A percentile compares a stretch with the other conserved stretches of the same genome.
phyloP scores from a whole-genome alignment of 495 filamentous ascomycete species.

The Tuber indicum region DNA sequence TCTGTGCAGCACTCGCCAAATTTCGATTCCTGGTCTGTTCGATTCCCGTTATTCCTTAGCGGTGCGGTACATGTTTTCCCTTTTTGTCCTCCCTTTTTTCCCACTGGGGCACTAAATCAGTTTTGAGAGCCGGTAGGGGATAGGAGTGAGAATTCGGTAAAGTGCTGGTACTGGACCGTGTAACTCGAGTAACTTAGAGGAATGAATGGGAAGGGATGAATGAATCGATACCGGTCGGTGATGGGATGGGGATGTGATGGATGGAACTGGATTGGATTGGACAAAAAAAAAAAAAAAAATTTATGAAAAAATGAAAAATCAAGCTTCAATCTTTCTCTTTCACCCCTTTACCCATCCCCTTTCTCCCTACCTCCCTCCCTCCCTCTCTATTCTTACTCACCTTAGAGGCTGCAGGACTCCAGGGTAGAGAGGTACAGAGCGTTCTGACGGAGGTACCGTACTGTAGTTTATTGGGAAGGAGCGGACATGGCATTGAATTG shows the following conservation, averaged over 20 bases:
- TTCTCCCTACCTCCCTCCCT: slow-evolving; percentile 7
- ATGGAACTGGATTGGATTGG: neutral
- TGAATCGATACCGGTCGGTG: neutral
- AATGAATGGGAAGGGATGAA: slow-evolving; percentile 12
- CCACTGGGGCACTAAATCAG: slow-evolving; percentile 22
- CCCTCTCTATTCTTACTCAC: slow-evolving; percentile 1
- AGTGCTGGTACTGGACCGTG: slow-evolving; percentile 12
- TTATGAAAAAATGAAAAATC: slow-evolving; percentile 1
- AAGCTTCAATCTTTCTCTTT: slow-evolving; percentile 19
- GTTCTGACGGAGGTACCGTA: neutral
- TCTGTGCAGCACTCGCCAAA: slow-evolving; percentile 31
- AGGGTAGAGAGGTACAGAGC: neutral
- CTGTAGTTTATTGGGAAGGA: neutral
- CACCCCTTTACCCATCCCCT: slow-evolving; percentile 15
- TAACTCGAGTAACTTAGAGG: slow-evolving; percentile 17
- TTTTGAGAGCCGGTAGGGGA: slow-evolving; percentile 12
- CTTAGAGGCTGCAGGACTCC: neutral
- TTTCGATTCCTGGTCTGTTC: slow-evolving; percentile 5
- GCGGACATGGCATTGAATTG: neutral
- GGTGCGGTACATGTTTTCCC: neutral
- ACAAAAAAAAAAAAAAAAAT: neutral
- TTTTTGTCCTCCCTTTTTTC: slow-evolving; percentile 8
- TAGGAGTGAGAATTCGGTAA: slow-evolving; percentile 12
- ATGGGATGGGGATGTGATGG: neutral
- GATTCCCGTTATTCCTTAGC: neutral